Evolutionary conservation across 441 rosid genomes (phyloP).

Genomic region (Gossypium gossypioides): DNA sequence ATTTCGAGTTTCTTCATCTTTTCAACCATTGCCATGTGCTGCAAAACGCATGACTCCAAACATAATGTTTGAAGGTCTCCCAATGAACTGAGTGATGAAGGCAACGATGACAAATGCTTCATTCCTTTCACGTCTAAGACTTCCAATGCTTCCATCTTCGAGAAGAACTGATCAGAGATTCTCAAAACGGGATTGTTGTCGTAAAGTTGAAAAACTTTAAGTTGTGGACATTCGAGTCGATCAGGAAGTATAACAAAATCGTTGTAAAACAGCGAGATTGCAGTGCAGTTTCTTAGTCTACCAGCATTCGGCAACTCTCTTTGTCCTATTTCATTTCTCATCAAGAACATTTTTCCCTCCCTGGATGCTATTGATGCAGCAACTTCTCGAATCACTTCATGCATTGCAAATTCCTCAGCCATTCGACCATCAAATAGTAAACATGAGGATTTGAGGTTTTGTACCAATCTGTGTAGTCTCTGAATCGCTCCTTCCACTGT

Average conservation of each 20-base stretch:
- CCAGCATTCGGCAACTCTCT: neutral
- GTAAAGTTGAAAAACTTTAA: conserved; percentile 10
- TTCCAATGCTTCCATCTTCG: conserved; percentile 4
- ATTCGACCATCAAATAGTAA: conserved; percentile 15
- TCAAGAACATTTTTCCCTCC: neutral
- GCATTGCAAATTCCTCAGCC: conserved; percentile 13
- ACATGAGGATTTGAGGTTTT: conserved; percentile 20
- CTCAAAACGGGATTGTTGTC: neutral
- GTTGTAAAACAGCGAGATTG: neutral
- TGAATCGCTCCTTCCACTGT: conserved; percentile 20
- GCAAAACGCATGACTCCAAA: conserved; percentile 10
- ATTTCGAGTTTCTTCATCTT: conserved; percentile 23
- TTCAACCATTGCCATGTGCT: conserved; percentile 21
- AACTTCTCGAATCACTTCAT: conserved; percentile 22
- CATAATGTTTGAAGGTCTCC: conserved; percentile 27
- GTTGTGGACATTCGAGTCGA: conserved; percentile 20
- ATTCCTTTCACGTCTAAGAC: conserved; percentile 23
- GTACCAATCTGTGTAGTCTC: conserved; percentile 9
- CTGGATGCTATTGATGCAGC: conserved; percentile 20
- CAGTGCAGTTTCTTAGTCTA: neutral
- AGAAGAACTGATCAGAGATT: conserved; percentile 20
- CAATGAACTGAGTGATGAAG: conserved; percentile 15
- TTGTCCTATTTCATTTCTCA: neutral
- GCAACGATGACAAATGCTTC: conserved; percentile 12
- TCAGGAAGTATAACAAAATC: conserved; percentile 12